Percentiles rank a stretch among this genome's conserved stretches.
Evolutionary conservation across 352 stramenopile species (phyloP).

Genomic region (Globisporangium heterothallicum): DNA sequence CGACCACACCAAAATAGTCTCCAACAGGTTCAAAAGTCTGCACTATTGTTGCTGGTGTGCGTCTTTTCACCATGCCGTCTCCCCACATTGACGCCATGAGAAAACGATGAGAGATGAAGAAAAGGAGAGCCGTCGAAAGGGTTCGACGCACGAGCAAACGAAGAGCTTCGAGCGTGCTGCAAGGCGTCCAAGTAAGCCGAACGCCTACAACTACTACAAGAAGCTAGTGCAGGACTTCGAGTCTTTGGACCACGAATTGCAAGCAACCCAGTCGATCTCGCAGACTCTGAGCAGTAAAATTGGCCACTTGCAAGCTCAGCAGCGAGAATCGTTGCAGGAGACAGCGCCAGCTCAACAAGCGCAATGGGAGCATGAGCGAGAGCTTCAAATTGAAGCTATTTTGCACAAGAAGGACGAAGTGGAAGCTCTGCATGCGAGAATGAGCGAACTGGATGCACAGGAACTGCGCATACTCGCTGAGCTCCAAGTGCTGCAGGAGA

Average conservation of each 20-base stretch:
- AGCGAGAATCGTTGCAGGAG: slow-evolving; percentile 11
- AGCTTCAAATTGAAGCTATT: slow-evolving; percentile 29
- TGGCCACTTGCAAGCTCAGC: slow-evolving; percentile 1
- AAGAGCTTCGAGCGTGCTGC: background rate
- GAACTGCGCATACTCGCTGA: slow-evolving; percentile 42
- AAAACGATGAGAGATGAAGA: slow-evolving; percentile 4
- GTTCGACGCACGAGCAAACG: background rate
- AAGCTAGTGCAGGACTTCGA: slow-evolving; percentile 47
- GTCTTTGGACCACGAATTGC: slow-evolving; percentile 35
- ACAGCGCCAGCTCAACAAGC: slow-evolving; percentile 4
- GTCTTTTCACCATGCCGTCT: slow-evolving; percentile 4
- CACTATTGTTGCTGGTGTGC: background rate
- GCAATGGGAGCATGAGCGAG: slow-evolving; percentile 37
- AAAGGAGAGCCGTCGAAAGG: background rate
- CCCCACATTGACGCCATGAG: background rate
- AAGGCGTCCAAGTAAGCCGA: slow-evolving; percentile 13
- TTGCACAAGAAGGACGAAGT: slow-evolving; percentile 19
- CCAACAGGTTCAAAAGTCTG: background rate
- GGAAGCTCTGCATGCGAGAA: slow-evolving; percentile 15
- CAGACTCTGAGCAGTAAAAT: slow-evolving; percentile 17
- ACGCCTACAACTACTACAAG: slow-evolving; percentile 48
- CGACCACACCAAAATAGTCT: slow-evolving; percentile 7
- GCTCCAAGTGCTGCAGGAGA: slow-evolving; percentile 41
- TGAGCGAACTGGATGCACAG: slow-evolving; percentile 24
- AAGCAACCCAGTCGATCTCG: slow-evolving; percentile 4